These are phyloP conservation scores for Populus euphratica DNA, from an alignment of 345 rosid genomes.

Conservation along the genomic window DNA sequence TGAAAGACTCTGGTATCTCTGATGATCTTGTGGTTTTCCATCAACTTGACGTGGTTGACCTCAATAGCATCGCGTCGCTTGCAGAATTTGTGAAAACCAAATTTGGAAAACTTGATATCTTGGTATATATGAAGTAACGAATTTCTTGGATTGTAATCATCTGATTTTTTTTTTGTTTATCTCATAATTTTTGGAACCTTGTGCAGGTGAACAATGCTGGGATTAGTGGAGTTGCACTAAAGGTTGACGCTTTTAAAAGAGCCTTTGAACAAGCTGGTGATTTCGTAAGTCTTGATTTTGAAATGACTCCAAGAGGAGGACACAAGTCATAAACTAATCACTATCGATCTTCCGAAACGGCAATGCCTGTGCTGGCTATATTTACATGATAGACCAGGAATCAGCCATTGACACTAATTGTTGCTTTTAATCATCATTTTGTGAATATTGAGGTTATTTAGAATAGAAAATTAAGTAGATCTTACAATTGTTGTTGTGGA, in stretches of 20 bases:
- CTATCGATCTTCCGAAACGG: no score
- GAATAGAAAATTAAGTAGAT: not conserved
- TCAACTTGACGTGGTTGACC: constrained; percentile 12
- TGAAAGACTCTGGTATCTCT: constrained; percentile 12
- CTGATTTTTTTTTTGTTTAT: not conserved
- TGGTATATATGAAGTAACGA: not conserved
- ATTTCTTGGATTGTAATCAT: not conserved
- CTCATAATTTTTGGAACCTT: not conserved
- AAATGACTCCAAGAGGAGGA: not conserved
- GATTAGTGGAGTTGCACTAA: constrained; percentile 10
- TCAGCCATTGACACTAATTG: no score
- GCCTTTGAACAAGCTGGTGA: constrained; percentile 14
- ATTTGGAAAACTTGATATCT: constrained; percentile 19
- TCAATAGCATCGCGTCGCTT: constrained; percentile 1
- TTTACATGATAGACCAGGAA: not conserved
- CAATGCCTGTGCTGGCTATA: not conserved
- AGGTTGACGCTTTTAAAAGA: constrained; percentile 14
- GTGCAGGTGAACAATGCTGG: constrained; percentile 53
- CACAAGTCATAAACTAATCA: not conserved
- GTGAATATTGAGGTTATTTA: not conserved
- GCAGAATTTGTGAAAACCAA: constrained; percentile 7
- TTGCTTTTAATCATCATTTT: not conserved
- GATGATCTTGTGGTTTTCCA: constrained; percentile 9
- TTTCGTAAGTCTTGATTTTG: not conserved
- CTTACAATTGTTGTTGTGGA: not conserved